These are phyloP conservation scores for Ogataea polymorpha DNA, from an alignment of 805 yeast genomes.

Conservation along the genomic window DNA sequence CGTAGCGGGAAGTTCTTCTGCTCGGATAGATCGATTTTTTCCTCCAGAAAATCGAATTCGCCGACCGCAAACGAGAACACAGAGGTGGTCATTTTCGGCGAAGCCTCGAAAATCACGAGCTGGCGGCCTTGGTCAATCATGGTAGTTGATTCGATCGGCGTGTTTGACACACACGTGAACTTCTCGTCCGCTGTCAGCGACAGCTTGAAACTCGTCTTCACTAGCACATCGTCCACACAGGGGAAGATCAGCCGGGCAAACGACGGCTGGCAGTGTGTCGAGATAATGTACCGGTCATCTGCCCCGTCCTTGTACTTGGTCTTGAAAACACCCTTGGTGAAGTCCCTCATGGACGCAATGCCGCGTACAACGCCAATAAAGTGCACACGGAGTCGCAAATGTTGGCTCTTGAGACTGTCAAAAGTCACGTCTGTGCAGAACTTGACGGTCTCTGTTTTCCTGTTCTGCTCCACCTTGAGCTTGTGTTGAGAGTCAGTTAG, in stretches of 20 bases:
- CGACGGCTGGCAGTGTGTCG: slow-evolving; percentile 73
- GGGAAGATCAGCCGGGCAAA: slow-evolving; percentile 66
- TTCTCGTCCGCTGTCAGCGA: slow-evolving; percentile 42
- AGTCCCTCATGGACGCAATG: slow-evolving; percentile 51
- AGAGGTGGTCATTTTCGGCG: slow-evolving; percentile 62
- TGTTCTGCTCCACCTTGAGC: slow-evolving; percentile 32
- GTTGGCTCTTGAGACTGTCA: slow-evolving; percentile 8
- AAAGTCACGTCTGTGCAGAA: slow-evolving; percentile 30
- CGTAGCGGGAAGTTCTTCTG: slow-evolving; percentile 42
- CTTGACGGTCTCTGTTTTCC: slow-evolving; percentile 36
- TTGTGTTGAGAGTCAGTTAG: slow-evolving; percentile 16
- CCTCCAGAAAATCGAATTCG: slow-evolving; percentile 53
- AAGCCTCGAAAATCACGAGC: slow-evolving; percentile 43
- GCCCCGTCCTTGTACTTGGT: slow-evolving; percentile 61
- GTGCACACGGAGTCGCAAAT: slow-evolving; percentile 26
- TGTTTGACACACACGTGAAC: slow-evolving; percentile 53
- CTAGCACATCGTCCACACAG: slow-evolving; percentile 61
- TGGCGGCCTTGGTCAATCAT: slow-evolving; percentile 23
- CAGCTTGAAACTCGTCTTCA: slow-evolving; percentile 50
- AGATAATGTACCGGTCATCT: slow-evolving; percentile 50
- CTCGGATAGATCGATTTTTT: slow-evolving; percentile 28
- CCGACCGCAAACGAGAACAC: slow-evolving; percentile 69
- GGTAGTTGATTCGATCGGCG: slow-evolving; percentile 32
- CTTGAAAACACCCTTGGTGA: slow-evolving; percentile 64
- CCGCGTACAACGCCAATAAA: slow-evolving; percentile 52